Percentiles rank a stretch among this genome's conserved stretches.
Evolutionary conservation across 108 stramenopile species (phyloP).

Genomic region (Nannochloropsis salina): DNA sequence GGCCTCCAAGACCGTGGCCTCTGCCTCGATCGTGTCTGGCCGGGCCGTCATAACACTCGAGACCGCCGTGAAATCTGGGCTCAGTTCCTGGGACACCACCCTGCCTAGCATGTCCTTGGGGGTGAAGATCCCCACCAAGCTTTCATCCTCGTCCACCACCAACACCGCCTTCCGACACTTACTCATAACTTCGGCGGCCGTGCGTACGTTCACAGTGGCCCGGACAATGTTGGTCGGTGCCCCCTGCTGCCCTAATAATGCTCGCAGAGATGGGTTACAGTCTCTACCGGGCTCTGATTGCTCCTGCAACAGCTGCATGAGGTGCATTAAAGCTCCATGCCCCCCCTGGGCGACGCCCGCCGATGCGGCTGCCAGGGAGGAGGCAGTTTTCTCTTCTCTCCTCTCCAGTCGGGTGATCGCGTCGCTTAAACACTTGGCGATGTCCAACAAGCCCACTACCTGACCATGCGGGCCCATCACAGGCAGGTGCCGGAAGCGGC

Average conservation of each 20-base stretch:
- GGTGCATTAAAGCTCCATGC: not conserved
- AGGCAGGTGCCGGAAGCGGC: conserved; percentile 83
- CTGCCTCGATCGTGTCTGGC: conserved; percentile 77
- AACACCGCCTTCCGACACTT: conserved; percentile 73
- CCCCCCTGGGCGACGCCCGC: conserved; percentile 4
- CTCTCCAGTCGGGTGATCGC: conserved; percentile 82
- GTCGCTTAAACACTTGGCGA: conserved; percentile 89
- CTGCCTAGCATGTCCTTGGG: conserved; percentile 88
- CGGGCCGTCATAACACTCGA: conserved; percentile 78
- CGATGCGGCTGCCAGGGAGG: not conserved
- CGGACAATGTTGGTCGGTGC: conserved; percentile 57
- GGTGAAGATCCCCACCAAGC: conserved; percentile 77
- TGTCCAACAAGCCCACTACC: conserved; percentile 81
- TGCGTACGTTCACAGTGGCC: conserved; percentile 62
- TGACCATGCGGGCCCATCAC: conserved; percentile 71
- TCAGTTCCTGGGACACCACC: conserved; percentile 71
- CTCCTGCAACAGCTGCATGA: conserved; percentile 38
- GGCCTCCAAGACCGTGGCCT: conserved; percentile 76
- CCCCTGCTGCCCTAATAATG: not conserved
- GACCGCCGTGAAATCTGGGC: conserved; percentile 64
- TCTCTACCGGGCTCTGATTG: conserved; percentile 43
- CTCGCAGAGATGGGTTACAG: conserved; percentile 26
- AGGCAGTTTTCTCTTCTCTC: conserved; percentile 52
- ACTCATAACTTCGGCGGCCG: conserved; percentile 72
- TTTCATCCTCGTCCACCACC: conserved; percentile 67